Percentiles rank a stretch among this genome's conserved stretches.
Conservation (phyloP, 306 rosid genomes). For the Rosa chinensis region DNA sequence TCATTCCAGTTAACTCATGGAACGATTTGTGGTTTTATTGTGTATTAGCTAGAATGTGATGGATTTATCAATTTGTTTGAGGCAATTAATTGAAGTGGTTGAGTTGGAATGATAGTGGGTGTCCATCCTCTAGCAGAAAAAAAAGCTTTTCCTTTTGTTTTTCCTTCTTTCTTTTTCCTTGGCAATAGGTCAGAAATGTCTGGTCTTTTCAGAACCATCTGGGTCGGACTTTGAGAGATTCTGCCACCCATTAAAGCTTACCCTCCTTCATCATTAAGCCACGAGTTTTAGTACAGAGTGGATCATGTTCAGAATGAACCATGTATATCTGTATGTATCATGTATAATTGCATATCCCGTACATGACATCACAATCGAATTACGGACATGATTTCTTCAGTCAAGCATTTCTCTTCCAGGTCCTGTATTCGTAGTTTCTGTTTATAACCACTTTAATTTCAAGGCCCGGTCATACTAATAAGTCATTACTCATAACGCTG, state of each 20-base stretch:
- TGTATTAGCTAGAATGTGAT: neutral
- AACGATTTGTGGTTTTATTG: slow-evolving; percentile 11
- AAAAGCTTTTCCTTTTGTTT: slow-evolving; percentile 32
- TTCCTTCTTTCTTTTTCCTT: slow-evolving; percentile 29
- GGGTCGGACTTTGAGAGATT: slow-evolving; percentile 37
- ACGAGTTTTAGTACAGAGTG: neutral
- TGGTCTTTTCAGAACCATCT: slow-evolving; percentile 54
- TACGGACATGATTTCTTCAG: neutral
- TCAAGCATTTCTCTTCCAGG: neutral
- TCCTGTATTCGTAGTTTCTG: neutral
- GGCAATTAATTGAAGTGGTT: slow-evolving; percentile 22
- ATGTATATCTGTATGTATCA: neutral
- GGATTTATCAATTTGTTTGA: slow-evolving; percentile 4
- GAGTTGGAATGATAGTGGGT: slow-evolving; percentile 77
- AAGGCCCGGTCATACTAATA: neutral
- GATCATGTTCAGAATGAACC: neutral
- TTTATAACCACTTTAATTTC: neutral
- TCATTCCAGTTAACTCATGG: neutral
- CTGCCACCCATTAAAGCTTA: slow-evolving; percentile 37
- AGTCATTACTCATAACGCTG: neutral
- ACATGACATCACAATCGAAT: neutral
- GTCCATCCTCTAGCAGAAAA: slow-evolving; percentile 64
- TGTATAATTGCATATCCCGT: neutral
- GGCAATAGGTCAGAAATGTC: slow-evolving; percentile 67
- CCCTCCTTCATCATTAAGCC: slow-evolving; percentile 20